Base-by-base conservation (phyloP, 73 alveolate genomes). In the Diophrys appendiculata region DNA sequence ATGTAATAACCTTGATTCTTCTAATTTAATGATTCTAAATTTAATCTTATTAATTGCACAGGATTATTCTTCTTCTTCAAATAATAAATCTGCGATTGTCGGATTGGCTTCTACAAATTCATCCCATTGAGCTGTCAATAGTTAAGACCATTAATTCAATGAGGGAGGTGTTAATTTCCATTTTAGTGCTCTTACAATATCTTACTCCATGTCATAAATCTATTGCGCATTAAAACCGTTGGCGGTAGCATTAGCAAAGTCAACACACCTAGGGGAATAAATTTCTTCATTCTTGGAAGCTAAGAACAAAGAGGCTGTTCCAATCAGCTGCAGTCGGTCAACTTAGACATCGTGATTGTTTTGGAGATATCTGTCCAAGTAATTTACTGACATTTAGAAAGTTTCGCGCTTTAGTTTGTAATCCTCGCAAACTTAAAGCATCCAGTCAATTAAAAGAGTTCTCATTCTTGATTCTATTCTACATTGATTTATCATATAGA, bases 401-500 rank as follows among this genome's bases (percentile, higher is more conserved):
- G 97, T 94, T 68, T 94, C 94, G 35, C 94, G 78, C 30, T 88
- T 78, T 30, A 94, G 69, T 72, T 56, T 67, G 55, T 88, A 90
- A n/a, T 87, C 88, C 69, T 78, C 82, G 33, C 93, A 76, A 0
- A 89, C 94, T 35, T 87, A 98, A 95, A 95, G 83, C 78, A 70
- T 70, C 78, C 78, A 70, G 32, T 70, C 78, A 0, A 70, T 22
- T 2, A 70, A 65, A 30, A 70, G 11, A 3, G 68, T 31, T 33
- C 78, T 0, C 78, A 70, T 70, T 33, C 55, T 70, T 2, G 30
- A 33, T 11, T 30, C n/a, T 0, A 70, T 29, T 23, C 13, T 11
- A 1, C 33, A 31, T 65, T 30, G 60, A 5, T 3, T 30, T 0
- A 23, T 0, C 5, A 29, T 11, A 30, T 70, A 11, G 33, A 70